Conservation (phyloP, 768 basidiomycete species). For the Rhodotorula sphaerocarpa region DNA sequence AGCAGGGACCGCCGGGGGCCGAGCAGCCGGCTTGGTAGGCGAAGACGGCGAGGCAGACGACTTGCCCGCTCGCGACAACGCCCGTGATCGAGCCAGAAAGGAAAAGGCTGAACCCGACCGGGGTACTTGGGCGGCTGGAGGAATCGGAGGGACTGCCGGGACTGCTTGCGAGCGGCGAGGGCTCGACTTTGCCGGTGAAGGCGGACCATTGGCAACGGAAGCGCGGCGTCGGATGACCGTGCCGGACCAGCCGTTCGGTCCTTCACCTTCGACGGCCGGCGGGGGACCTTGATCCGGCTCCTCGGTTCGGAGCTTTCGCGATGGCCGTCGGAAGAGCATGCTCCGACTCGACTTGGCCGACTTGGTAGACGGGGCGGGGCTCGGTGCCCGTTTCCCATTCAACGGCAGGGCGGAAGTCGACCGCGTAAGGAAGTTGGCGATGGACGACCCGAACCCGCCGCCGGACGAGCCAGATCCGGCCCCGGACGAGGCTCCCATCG, state of each 20-base stretch:
- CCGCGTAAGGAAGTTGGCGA: constrained; percentile 17
- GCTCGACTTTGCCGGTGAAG: neutral
- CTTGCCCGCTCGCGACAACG: constrained; percentile 4
- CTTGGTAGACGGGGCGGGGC: constrained; percentile 12
- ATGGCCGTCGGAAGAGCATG: neutral
- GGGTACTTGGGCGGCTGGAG: neutral
- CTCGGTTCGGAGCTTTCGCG: neutral
- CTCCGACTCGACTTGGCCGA: constrained; percentile 18
- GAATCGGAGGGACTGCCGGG: too few relatives aligned
- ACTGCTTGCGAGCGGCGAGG: neutral
- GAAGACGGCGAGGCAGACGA: neutral
- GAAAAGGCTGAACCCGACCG: constrained; percentile 7
- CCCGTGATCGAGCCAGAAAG: constrained; percentile 6
- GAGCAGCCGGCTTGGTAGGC: neutral
- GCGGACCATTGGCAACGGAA: neutral
- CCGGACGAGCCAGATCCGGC: constrained; percentile 2
- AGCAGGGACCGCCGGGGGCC: too few relatives aligned
- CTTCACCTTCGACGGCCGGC: neutral
- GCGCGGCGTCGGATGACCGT: neutral
- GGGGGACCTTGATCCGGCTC: neutral
- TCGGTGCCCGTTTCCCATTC: constrained; percentile 17
- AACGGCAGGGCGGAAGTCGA: constrained; percentile 14
- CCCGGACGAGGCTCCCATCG: constrained; percentile 12
- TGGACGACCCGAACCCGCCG: constrained; percentile 4
- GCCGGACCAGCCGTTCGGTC: neutral